Base-by-base conservation (phyloP, 495 filamentous ascomycete species). In the Neurospora africana region DNA sequence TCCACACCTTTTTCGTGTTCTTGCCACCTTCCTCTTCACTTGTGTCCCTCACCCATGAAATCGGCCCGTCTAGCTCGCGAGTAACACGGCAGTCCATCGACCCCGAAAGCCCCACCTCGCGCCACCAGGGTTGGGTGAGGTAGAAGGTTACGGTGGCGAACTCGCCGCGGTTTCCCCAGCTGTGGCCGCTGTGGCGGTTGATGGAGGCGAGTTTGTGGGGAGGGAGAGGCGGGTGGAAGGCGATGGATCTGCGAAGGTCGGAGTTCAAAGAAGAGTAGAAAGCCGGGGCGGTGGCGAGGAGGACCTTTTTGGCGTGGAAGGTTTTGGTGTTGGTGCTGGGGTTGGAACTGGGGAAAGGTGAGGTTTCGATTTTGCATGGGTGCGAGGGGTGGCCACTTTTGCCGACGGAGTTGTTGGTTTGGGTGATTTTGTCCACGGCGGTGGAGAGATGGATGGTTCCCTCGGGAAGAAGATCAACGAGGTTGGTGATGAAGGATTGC, bases 51-150 rank as follows among this genome's bases (percentile, higher is more conserved):
- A 78, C 75, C 17, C 86, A 79, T 2, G 75, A 68, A 1, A 78
- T 79, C 0, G 84, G 84, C 0, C 82, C 84, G 43, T 73, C 35
- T 77, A 80, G 0, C 75, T 78, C 19, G 0, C 2, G 13, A 1
- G 27, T 17, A 9, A 61, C 53, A 3, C 53, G 53, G 9, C 79
- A 79, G 1, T 75, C 74, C 30, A 84, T 76, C 0, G 82, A 82
- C 17, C 83, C 81, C 71, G 71, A 78, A 47, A 75, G 75, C 2
- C 75, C 74, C 1, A 68, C 47, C 1, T 78, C 70, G 1, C 74
- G 75, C 86, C 85, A 87, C 73, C 76, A 87, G 2, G 84, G 81
- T 0, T 71, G 70, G 1, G 72, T 35, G 70, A 80, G 87, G 7
- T 61, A 61, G 2, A 33, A 61, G 23, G 53, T 61, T 1, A 78